Conservation (phyloP, 768 basidiomycete species). For the Lactarius pseudohatsudake region DNA sequence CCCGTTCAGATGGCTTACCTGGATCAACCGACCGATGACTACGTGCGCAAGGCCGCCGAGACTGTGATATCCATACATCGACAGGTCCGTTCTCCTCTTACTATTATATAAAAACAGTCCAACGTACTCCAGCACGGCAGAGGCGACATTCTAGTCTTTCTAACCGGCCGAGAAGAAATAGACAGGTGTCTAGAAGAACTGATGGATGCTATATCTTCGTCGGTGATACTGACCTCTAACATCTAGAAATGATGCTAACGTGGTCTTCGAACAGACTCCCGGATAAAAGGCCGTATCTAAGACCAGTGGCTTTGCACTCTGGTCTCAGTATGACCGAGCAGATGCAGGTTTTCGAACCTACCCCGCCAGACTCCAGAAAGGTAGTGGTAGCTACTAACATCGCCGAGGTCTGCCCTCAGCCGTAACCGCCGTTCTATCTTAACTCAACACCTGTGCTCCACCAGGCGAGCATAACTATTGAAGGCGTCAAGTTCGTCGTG, state of each 20-base stretch:
- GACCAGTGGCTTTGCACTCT: constrained; percentile 80
- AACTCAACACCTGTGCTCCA: constrained; percentile 1
- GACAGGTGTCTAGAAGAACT: constrained; percentile 82
- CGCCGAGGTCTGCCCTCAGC: constrained; percentile 63
- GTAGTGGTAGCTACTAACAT: constrained; percentile 94
- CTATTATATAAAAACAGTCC: background rate
- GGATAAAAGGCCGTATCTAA: constrained; percentile 53
- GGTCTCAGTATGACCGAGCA: constrained; percentile 90
- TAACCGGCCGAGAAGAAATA: constrained; percentile 96
- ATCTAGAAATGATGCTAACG: constrained; percentile 11
- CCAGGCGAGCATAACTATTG: constrained; percentile 94
- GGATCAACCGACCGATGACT: constrained; percentile 73
- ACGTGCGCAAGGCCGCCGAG: constrained; percentile 78
- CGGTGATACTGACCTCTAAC: constrained; percentile 16
- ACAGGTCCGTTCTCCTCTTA: constrained; percentile 49
- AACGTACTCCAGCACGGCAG: constrained; percentile 55
- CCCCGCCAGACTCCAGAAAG: constrained; percentile 78
- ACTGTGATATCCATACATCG: constrained; percentile 79
- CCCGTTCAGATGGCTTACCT: constrained; percentile 94
- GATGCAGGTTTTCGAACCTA: constrained; percentile 75
- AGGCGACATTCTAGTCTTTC: constrained; percentile 91
- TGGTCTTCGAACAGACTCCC: constrained; percentile 43
- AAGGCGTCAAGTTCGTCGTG: constrained; percentile 90
- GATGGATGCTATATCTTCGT: constrained; percentile 51
- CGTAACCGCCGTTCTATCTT: background rate